Base-by-base conservation (phyloP, 306 rosid species). In the Lupinus albus region DNA sequence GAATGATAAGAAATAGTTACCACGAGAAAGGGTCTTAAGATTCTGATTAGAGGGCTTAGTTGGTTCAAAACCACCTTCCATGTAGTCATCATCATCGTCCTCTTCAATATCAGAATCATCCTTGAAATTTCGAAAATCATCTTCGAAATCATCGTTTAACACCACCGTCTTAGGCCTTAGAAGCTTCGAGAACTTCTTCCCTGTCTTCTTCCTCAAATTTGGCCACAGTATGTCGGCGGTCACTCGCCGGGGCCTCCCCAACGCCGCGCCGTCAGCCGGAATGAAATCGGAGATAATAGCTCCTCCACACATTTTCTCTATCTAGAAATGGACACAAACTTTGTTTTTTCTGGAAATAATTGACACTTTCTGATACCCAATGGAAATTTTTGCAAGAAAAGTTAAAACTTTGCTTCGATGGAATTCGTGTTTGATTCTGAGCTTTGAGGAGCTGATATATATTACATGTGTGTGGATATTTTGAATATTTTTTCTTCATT, bases 211-310 rank as follows among this genome's bases (percentile, higher is more conserved):
- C 76, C 73, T 82, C 68, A 88, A 88, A 81, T 85, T 80, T 0
- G 92, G 82, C 97, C 93, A 86, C 11, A 88, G 82, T 15, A 72
- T 67, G 3, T 93, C 86, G 35, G 97, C 81, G 0, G 92, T 90
- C 36, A 88, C 76, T 6, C 81, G 85, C 0, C 80, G 76, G 9
- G 85, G 44, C 39, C 80, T 49, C n/a, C 48, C 25, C 25, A 2
- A 62, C 8, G 63, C 51, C 0, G 58, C 66, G 0, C 58, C 69
- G 1, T 38, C 57, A 33, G 88, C 82, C 44, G 89, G 82, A 42
- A 88, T 93, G 84, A 88, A 88, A 67, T 78, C 99, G 73, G 99
- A 88, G 80, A 93, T 93, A 12, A 93, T 93, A 71, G 99, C 92
- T 36, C 99, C 99, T 63, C 99, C 99, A 70, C 99, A 93, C 99